Conservation (phyloP, 495 filamentous ascomycete species). For the Apiosordaria backusii region DNA sequence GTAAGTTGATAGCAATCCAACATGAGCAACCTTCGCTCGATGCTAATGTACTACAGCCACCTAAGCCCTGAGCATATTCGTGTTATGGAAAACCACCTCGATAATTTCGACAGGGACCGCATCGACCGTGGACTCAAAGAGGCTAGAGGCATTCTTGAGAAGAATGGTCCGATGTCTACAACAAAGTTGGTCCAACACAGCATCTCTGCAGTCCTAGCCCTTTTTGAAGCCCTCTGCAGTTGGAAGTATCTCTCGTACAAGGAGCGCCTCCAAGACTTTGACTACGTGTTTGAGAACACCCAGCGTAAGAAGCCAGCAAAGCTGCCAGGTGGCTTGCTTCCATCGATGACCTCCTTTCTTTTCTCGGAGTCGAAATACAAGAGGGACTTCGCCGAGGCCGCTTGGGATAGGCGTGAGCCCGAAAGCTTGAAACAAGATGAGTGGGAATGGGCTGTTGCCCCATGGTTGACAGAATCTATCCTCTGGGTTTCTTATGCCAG, state of each 20-base stretch:
- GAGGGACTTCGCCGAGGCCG: slow-evolving; percentile 61
- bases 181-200: slow-evolving; percentile 31
- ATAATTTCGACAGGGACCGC: slow-evolving; percentile 38
- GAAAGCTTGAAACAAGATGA: slow-evolving; percentile 56
- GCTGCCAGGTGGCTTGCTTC: slow-evolving; percentile 62
- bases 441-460: slow-evolving; percentile 79
- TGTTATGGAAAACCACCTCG: slow-evolving; percentile 43
- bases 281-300: slow-evolving; percentile 71
- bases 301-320: slow-evolving; percentile 70
- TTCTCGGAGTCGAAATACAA: slow-evolving; percentile 56
- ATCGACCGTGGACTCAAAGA: slow-evolving; percentile 36
- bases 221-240: slow-evolving; percentile 54
- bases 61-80: slow-evolving; percentile 32
- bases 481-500: slow-evolving; percentile 20
- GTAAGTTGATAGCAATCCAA: slow-evolving; percentile 31
- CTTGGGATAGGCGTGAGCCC: slow-evolving; percentile 59
- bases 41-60: slow-evolving; percentile 36
- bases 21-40: slow-evolving; percentile 1
- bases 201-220: slow-evolving; percentile 40
- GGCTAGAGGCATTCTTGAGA: slow-evolving; percentile 38
- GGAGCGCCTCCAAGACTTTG: slow-evolving; percentile 53
- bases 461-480: slow-evolving; percentile 52
- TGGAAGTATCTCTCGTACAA: slow-evolving; percentile 42
- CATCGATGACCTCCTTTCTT: slow-evolving; percentile 75
- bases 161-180: slow-evolving; percentile 32